Evolutionary conservation across 441 rosid species (phyloP).

Genomic region (Francoa sonchifolia): DNA sequence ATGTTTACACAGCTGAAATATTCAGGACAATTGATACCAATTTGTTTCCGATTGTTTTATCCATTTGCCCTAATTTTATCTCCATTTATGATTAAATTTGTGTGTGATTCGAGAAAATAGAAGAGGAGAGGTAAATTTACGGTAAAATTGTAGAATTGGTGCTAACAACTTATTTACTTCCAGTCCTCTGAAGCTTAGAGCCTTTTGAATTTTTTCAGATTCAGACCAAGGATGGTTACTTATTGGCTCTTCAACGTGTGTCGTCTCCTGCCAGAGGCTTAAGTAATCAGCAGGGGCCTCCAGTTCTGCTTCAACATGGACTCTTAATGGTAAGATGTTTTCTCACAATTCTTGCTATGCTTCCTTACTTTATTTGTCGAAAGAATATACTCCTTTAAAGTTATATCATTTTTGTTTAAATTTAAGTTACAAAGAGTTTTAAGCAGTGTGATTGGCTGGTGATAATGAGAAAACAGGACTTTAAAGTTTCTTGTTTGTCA

Average conservation of each 20-base stretch:
- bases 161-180: neutral
- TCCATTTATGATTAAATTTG: no score
- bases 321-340: constrained; percentile 49
- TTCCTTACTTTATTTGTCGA: neutral
- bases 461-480: no score
- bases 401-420: neutral
- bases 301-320: constrained; percentile 85
- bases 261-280: constrained; percentile 28
- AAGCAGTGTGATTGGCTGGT: no score
- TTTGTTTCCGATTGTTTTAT: no score
- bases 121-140: no score
- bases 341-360: neutral
- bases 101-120: no score
- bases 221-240: constrained; percentile 71
- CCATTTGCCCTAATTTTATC: no score
- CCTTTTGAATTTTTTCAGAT: constrained; percentile 22
- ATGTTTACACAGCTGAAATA: no score
- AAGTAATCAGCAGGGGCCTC: constrained; percentile 28
- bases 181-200: neutral
- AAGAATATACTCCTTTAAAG: neutral
- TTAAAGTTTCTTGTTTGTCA: no score
- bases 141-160: neutral
- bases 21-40: no score
- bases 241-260: constrained; percentile 75
- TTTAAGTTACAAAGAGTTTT: neutral